phyloP scores from a whole-genome alignment of 2,329 filamentous ascomycete species.

The Xylogone sp. region DNA sequence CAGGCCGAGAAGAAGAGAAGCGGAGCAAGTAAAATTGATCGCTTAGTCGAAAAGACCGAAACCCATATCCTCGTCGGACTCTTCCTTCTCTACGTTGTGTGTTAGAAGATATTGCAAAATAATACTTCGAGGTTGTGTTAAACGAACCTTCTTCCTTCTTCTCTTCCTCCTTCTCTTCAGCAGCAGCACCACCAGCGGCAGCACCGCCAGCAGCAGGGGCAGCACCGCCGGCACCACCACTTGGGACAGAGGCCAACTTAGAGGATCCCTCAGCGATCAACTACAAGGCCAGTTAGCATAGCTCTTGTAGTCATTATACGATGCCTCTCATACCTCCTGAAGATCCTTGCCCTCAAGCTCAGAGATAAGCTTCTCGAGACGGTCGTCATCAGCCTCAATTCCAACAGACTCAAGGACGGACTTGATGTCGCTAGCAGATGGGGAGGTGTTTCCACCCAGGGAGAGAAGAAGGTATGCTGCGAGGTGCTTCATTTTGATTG shows the following conservation, averaged over 20 bases:
- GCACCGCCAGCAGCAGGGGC: conserved; percentile 64
- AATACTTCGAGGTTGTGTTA: conserved; percentile 20
- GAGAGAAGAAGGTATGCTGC: conserved; percentile 97
- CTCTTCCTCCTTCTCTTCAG: conserved; percentile 62
- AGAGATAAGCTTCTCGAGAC: conserved; percentile 78
- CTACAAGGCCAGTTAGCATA: conserved; percentile 43
- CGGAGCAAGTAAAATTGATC: conserved; percentile 19
- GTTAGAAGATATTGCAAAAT: conserved; percentile 19
- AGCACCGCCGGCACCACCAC: conserved; percentile 77
- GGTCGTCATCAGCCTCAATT: conserved; percentile 87
- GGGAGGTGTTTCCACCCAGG: conserved; percentile 88
- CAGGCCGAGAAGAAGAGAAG: conserved; percentile 19
- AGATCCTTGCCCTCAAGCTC: conserved; percentile 93
- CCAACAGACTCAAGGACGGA: conserved; percentile 87
- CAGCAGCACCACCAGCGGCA: conserved; percentile 62
- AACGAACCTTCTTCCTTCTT: conserved; percentile 82
- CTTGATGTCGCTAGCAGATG: conserved; percentile 84
- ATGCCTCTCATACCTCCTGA: conserved; percentile 66
- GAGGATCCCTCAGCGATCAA: conserved; percentile 83
- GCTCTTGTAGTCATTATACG: conserved; percentile 15
- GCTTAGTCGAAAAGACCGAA: conserved; percentile 75
- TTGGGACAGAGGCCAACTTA: conserved; percentile 98
- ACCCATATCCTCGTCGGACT: conserved; percentile 74
- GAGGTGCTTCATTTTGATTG: conserved; percentile 96
- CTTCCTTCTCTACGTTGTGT: conserved; percentile 51